A percentile compares a stretch with the other conserved stretches of the same genome.
These are phyloP conservation scores for Hypoxylon rubiginosum DNA, from an alignment of 2,329 filamentous ascomycete genomes.

Conservation along the genomic window DNA sequence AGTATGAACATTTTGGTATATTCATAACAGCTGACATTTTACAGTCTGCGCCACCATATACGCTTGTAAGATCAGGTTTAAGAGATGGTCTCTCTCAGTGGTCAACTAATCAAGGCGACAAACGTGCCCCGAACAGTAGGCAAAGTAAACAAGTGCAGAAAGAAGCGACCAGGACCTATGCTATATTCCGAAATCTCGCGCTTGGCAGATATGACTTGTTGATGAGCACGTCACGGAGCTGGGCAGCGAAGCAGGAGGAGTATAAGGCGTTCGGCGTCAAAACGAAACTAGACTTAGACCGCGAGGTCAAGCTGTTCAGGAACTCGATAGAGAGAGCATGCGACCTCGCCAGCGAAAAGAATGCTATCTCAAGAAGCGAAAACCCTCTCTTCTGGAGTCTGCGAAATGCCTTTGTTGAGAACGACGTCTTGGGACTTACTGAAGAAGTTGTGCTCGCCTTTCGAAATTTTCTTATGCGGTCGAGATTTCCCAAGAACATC, in stretches of 20 bases:
- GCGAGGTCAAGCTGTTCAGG: constrained; percentile 62
- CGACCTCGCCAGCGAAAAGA: constrained; percentile 56
- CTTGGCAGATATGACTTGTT: constrained; percentile 54
- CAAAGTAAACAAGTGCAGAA: neutral
- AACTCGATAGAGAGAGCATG: constrained; percentile 61
- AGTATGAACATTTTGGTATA: neutral
- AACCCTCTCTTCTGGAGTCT: constrained; percentile 71
- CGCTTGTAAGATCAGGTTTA: neutral
- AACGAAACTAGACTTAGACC: constrained; percentile 59
- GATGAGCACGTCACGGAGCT: constrained; percentile 49
- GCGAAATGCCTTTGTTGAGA: constrained; percentile 69
- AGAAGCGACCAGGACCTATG: constrained; percentile 41
- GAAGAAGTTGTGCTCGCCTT: constrained; percentile 77
- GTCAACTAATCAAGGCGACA: neutral
- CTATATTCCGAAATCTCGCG: constrained; percentile 44
- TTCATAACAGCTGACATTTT: neutral
- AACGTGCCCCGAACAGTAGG: neutral
- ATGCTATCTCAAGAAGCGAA: constrained; percentile 55
- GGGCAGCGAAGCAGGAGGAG: constrained; percentile 44
- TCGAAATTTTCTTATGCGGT: constrained; percentile 72
- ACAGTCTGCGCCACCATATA: neutral
- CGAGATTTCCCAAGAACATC: constrained; percentile 68
- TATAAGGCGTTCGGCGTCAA: constrained; percentile 54
- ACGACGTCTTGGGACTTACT: constrained; percentile 64
- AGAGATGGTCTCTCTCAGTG: neutral